Conservation (phyloP, 768 basidiomycete genomes). For the Russula griseocarnosa region DNA sequence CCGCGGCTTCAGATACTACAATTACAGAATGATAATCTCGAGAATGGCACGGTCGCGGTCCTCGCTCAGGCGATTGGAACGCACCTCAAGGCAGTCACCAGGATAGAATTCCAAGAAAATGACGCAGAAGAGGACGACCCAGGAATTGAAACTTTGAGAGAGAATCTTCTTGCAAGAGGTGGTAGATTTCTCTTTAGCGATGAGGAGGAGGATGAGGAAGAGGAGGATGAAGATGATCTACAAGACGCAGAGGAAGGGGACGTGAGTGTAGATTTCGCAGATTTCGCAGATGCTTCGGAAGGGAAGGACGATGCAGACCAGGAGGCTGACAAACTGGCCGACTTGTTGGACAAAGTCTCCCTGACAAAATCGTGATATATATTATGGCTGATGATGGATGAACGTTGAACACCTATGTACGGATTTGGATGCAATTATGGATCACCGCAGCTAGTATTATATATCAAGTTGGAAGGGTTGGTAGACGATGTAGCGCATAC, state of each 20-base stretch:
- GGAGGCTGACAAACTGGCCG: constrained; percentile 55
- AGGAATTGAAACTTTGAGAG: constrained; percentile 49
- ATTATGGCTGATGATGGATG: neutral
- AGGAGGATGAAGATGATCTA: constrained; percentile 46
- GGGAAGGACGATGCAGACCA: constrained; percentile 36
- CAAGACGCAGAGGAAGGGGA: constrained; percentile 35
- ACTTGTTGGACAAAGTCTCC: constrained; percentile 62
- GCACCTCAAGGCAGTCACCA: constrained; percentile 55
- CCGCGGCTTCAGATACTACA: constrained; percentile 69
- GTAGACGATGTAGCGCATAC: neutral
- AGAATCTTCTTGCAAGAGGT: constrained; percentile 57
- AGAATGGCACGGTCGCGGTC: constrained; percentile 58
- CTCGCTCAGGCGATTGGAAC: constrained; percentile 62
- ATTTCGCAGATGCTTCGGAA: constrained; percentile 30
- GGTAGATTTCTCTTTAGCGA: constrained; percentile 66
- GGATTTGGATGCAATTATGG: constrained; percentile 1
- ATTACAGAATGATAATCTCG: constrained; percentile 91
- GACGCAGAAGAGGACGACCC: constrained; percentile 78
- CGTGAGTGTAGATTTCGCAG: constrained; percentile 30
- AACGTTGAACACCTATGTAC: neutral
- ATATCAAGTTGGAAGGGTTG: constrained; percentile 2
- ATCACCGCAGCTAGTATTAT: constrained; percentile 13
- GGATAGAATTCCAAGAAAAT: constrained; percentile 86
- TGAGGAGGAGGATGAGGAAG: constrained; percentile 78
- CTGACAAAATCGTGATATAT: constrained; percentile 9